phyloP scores from a whole-genome alignment of 2,329 filamentous ascomycete species.

The Pseudocercospora musae region DNA sequence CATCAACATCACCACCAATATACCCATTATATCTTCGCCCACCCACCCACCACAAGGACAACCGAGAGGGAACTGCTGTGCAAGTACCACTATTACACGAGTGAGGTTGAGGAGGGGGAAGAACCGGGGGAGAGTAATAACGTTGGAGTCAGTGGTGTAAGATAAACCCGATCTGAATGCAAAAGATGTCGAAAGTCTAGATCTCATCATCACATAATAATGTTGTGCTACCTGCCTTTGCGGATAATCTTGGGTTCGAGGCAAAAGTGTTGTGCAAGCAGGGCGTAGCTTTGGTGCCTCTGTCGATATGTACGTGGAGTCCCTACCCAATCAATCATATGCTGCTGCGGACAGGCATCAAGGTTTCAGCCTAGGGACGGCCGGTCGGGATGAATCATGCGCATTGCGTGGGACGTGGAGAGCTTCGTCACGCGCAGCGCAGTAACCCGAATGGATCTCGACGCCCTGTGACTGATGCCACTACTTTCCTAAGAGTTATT shows the following conservation, averaged over 20 bases:
- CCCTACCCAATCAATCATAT: not conserved
- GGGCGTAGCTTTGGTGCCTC: not conserved
- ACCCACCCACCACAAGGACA: not conserved
- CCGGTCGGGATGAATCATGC: not conserved
- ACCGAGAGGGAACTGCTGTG: not conserved
- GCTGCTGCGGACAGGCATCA: slow-evolving; percentile 1
- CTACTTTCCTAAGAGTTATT: not conserved
- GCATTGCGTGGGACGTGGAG: not conserved
- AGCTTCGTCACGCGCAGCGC: not conserved
- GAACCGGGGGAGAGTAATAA: not conserved
- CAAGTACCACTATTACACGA: not conserved
- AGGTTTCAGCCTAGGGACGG: not conserved
- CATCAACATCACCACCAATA: not conserved
- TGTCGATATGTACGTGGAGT: not conserved
- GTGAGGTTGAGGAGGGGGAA: not conserved
- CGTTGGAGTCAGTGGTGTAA: not conserved
- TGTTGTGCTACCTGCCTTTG: not conserved
- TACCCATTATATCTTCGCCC: not conserved
- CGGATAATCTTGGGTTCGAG: not conserved
- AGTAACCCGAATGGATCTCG: not conserved
- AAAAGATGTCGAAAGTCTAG: not conserved
- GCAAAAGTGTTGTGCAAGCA: not conserved
- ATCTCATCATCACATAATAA: not conserved
- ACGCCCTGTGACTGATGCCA: not conserved
- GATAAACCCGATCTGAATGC: not conserved